Evolutionary conservation across 1,139 yeast genomes (phyloP).

Genomic region (Debaryomycetaceae sp.): DNA sequence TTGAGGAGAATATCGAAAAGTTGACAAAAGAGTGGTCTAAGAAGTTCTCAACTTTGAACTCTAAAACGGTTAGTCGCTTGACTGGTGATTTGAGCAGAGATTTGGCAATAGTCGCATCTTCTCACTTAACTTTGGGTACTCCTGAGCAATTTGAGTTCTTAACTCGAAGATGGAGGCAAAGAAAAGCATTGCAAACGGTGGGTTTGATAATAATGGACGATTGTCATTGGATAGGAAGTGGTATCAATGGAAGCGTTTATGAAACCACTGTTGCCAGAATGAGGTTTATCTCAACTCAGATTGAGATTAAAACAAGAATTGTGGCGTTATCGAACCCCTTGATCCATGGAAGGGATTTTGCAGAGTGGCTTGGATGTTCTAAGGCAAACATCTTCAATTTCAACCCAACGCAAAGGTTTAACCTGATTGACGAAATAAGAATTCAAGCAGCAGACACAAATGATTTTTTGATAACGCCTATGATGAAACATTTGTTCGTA

Average conservation of each 20-base stretch:
- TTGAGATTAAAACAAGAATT: conserved; percentile 53
- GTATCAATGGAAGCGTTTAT: conserved; percentile 53
- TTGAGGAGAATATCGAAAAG: conserved; percentile 50
- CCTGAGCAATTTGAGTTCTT: conserved; percentile 72
- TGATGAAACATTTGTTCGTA: conserved; percentile 18
- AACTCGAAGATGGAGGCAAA: conserved; percentile 78
- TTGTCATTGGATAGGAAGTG: conserved; percentile 65
- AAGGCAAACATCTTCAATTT: conserved; percentile 63
- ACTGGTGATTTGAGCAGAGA: conserved; percentile 62
- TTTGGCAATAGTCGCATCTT: conserved; percentile 48
- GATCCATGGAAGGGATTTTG: conserved; percentile 73
- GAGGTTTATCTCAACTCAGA: conserved; percentile 63
- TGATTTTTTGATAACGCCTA: conserved; percentile 32
- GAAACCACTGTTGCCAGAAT: conserved; percentile 71
- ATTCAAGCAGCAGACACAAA: conserved; percentile 49
- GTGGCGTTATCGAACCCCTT: conserved; percentile 68
- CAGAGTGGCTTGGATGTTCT: conserved; percentile 81
- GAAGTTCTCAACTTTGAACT: conserved; percentile 38
- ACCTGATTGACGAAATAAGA: conserved; percentile 55
- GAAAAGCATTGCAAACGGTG: conserved; percentile 65
- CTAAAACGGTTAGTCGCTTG: conserved; percentile 52
- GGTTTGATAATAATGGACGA: conserved; percentile 74
- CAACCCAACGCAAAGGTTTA: conserved; percentile 56
- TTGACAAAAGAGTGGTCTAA: conserved; percentile 49
- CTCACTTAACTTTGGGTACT: conserved; percentile 72